Percentiles rank a stretch among this genome's conserved stretches.
Evolutionary conservation across 495 filamentous ascomycete genomes (phyloP).

Genomic region (Aspergillus biplanus): DNA sequence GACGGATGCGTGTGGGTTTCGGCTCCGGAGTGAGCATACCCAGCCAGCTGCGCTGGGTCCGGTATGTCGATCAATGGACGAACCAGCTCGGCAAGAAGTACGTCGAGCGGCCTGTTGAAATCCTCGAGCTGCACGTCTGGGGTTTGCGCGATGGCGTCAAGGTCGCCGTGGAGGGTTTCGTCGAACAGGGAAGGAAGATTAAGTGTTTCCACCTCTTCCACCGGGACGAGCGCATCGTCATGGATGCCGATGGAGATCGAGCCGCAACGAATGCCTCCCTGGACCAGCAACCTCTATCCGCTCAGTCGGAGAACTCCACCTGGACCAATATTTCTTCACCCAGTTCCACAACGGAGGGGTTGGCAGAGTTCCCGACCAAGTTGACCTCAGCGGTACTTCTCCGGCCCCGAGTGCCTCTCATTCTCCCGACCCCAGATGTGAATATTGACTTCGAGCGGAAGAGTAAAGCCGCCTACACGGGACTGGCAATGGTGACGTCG

Average conservation of each 20-base stretch:
- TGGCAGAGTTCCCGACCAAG: conserved; percentile 20
- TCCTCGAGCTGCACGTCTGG: conserved; percentile 89
- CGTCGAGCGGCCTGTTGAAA: conserved; percentile 79
- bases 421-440: conserved; percentile 79
- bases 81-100: conserved; percentile 73
- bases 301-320: conserved; percentile 8
- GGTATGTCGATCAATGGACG: conserved; percentile 90
- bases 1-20: conserved; percentile 87
- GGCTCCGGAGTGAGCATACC: conserved; percentile 92
- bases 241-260: conserved; percentile 50
- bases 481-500: conserved; percentile 86
- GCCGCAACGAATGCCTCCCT: neutral
- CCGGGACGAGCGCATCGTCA: conserved; percentile 70
- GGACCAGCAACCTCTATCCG: conserved; percentile 17
- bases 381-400: conserved; percentile 67
- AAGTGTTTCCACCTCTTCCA: conserved; percentile 81
- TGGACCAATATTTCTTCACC: conserved; percentile 12
- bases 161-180: conserved; percentile 81
- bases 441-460: conserved; percentile 88
- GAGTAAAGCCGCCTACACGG: conserved; percentile 71
- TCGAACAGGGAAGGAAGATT: conserved; percentile 85
- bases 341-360: conserved; percentile 11
- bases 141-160: conserved; percentile 87
- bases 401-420: conserved; percentile 65
- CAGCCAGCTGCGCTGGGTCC: conserved; percentile 83